A percentile compares a stretch with the other conserved stretches of the same genome.
These are phyloP conservation scores for Coemansia brasiliensis DNA, from an alignment of 192 early-diverging fungal species.

Conservation along the genomic window DNA sequence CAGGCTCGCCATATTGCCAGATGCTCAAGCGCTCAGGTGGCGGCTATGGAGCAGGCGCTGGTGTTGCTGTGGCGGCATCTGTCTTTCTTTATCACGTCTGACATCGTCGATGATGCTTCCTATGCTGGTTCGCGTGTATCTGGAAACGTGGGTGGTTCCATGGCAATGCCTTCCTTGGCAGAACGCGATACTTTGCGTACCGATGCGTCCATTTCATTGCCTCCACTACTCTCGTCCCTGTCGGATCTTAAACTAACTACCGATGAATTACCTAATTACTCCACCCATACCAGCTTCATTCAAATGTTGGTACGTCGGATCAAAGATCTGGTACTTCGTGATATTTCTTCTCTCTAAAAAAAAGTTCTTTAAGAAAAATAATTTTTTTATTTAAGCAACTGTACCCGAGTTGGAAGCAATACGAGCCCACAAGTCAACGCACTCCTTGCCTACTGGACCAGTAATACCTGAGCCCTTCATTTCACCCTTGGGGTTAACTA, in stretches of 20 bases:
- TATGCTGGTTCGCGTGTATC: neutral
- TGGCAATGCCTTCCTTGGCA: constrained; percentile 22
- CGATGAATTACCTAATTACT: constrained; percentile 29
- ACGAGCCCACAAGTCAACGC: constrained; percentile 99
- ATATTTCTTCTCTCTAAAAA: constrained; percentile 23
- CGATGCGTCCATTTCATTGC: constrained; percentile 43
- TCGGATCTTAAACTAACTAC: constrained; percentile 36
- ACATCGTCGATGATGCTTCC: neutral
- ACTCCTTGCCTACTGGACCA: constrained; percentile 99
- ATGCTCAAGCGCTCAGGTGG: constrained; percentile 45
- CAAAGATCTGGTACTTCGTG: constrained; percentile 48
- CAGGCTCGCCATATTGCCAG: constrained; percentile 45
- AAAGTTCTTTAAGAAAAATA: neutral
- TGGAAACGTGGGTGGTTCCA: neutral
- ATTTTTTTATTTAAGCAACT: constrained; percentile 58
- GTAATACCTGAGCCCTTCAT: constrained; percentile 99
- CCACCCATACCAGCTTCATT: constrained; percentile 46
- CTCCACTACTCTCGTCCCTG: constrained; percentile 35
- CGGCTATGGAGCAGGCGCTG: constrained; percentile 59
- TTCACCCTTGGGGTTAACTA: constrained; percentile 99
- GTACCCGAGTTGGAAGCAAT: constrained; percentile 90
- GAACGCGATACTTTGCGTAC: constrained; percentile 41
- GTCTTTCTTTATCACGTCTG: constrained; percentile 50
- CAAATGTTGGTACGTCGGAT: constrained; percentile 50
- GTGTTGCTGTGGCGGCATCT: constrained; percentile 76